A percentile compares a stretch with the other conserved stretches of the same genome.
phyloP scores from a whole-genome alignment of 2,329 filamentous ascomycete species.

The Trichophyton simii region DNA sequence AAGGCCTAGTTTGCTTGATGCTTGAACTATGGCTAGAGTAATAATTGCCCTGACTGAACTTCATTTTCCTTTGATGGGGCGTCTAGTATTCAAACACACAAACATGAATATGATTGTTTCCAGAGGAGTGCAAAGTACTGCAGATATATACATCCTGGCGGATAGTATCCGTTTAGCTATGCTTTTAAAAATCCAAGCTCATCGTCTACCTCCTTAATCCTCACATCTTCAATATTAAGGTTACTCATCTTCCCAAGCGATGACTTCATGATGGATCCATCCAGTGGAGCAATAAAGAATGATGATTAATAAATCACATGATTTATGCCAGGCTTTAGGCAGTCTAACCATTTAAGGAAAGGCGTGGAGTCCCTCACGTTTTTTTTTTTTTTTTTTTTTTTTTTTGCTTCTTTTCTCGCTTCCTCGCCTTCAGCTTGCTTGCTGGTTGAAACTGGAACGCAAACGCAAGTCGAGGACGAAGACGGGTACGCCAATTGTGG shows the following conservation, averaged over 20 bases:
- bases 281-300: no score
- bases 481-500: conserved; percentile 8
- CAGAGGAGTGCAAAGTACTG: no score
- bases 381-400: background rate
- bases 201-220: no score
- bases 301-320: background rate
- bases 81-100: no score
- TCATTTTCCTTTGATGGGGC: background rate
- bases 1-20: conserved; percentile 16
- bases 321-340: background rate
- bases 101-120: no score
- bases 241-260: no score
- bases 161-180: no score
- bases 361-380: background rate
- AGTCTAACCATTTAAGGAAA: background rate
- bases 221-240: no score
- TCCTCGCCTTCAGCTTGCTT: background rate
- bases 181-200: no score
- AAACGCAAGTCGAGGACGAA: conserved; percentile 3
- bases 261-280: no score
- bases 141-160: no score
- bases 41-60: background rate
- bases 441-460: background rate
- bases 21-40: background rate
- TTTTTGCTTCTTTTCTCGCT: background rate